Evolutionary conservation across 768 basidiomycete species (phyloP).

Genomic region (Hericium rajendrae): DNA sequence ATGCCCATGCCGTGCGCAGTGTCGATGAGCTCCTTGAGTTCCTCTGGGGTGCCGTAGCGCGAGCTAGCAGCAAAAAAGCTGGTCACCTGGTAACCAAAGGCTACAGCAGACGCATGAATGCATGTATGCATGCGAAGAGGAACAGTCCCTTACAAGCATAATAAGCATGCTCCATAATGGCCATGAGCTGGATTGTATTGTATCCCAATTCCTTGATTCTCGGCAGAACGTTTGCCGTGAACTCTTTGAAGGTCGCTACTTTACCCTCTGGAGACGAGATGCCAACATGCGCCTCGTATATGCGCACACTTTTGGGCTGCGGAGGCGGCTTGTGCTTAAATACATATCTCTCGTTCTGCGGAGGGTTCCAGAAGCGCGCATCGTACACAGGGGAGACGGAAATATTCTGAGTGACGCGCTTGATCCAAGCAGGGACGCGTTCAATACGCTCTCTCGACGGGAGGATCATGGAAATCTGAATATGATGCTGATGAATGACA

Average conservation of each 20-base stretch:
- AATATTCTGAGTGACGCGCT: constrained; percentile 91
- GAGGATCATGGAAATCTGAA: constrained; percentile 85
- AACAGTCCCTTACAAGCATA: constrained; percentile 68
- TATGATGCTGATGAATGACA: background rate
- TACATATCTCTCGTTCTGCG: constrained; percentile 54
- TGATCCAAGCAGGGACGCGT: constrained; percentile 90
- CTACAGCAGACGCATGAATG: constrained; percentile 28
- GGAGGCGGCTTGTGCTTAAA: constrained; percentile 75
- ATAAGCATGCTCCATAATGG: constrained; percentile 95
- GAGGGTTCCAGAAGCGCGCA: constrained; percentile 98
- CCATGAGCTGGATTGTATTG: constrained; percentile 98
- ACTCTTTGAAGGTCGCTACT: constrained; percentile 95
- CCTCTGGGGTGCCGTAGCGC: constrained; percentile 92
- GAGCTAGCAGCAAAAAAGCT: constrained; percentile 96
- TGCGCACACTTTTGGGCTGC: constrained; percentile 56
- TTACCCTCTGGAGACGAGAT: constrained; percentile 83
- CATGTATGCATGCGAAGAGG: too few relatives aligned
- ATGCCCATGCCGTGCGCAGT: constrained; percentile 91
- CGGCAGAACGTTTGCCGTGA: constrained; percentile 74
- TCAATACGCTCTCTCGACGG: constrained; percentile 76
- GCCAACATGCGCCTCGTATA: constrained; percentile 98
- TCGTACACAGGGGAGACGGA: constrained; percentile 86
- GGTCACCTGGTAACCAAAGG: constrained; percentile 97
- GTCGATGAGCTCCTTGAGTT: constrained; percentile 91
- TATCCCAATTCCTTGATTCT: constrained; percentile 90